Evolutionary conservation across 2,329 filamentous ascomycete species (phyloP).

Genomic region (Talaromyces sp.): DNA sequence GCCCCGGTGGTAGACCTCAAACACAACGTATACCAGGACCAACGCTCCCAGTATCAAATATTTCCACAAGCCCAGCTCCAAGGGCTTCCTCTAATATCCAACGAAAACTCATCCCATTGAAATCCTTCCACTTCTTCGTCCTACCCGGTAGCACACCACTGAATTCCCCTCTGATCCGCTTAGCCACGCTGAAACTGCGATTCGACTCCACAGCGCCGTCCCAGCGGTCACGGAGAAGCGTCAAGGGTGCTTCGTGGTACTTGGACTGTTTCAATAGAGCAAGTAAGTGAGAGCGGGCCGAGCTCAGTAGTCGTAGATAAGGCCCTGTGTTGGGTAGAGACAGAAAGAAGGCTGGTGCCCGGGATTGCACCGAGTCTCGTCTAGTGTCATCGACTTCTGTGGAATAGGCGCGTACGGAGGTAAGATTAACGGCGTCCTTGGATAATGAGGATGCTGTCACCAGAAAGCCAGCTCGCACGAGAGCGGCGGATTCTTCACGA

Average conservation of each 20-base stretch:
- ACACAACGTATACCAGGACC: conserved; percentile 48
- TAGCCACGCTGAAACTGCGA: conserved; percentile 43
- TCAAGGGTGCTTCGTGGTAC: conserved; percentile 51
- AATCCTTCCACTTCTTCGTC: conserved; percentile 60
- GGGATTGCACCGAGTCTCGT: conserved; percentile 17
- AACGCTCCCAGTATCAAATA: conserved; percentile 60
- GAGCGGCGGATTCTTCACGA: conserved; percentile 42
- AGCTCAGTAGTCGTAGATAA: conserved; percentile 53
- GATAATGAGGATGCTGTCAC: conserved; percentile 43
- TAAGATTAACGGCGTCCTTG: conserved; percentile 38
- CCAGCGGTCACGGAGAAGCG: conserved; percentile 56
- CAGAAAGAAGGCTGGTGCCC: conserved; percentile 43
- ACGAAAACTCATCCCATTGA: conserved; percentile 55
- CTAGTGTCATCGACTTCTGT: neutral
- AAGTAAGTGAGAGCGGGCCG: conserved; percentile 52
- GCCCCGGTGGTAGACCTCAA: conserved; percentile 18
- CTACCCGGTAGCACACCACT: conserved; percentile 51
- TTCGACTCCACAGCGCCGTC: conserved; percentile 54
- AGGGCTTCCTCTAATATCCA: conserved; percentile 59
- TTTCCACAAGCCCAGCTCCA: conserved; percentile 56
- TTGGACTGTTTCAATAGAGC: conserved; percentile 48
- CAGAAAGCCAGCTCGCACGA: conserved; percentile 53
- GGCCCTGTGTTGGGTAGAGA: conserved; percentile 57
- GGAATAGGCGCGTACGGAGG: conserved; percentile 34
- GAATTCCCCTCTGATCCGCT: conserved; percentile 53